phyloP scores from a whole-genome alignment of 1,284 basidiomycete genomes.

The Melanopsichium pennsylvanicum region DNA sequence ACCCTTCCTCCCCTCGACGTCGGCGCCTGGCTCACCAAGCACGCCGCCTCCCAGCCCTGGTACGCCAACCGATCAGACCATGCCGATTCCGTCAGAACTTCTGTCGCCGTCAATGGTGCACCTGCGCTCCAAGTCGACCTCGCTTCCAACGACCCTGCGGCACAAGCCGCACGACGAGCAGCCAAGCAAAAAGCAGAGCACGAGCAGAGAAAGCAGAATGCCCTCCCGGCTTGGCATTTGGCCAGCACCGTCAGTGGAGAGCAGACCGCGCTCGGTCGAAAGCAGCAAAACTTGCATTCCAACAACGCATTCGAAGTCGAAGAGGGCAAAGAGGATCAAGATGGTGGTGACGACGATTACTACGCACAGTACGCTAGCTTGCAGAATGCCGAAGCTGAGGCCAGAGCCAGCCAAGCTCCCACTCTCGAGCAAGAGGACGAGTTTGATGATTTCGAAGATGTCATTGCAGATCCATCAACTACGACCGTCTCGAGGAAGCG shows the following conservation, averaged over 20 bases:
- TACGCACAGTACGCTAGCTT: constrained; percentile 60
- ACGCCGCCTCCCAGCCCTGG: constrained; percentile 56
- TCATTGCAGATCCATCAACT: constrained; percentile 10
- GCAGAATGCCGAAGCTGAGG: constrained; percentile 44
- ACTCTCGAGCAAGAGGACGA: constrained; percentile 40
- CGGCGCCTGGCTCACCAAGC: constrained; percentile 64
- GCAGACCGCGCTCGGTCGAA: constrained; percentile 79
- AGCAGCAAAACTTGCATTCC: constrained; percentile 36
- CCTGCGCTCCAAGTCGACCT: constrained; percentile 59
- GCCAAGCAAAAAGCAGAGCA: constrained; percentile 57
- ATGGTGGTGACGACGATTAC: constrained; percentile 58
- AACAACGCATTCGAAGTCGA: constrained; percentile 28
- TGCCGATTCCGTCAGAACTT: constrained; percentile 15
- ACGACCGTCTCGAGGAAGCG: constrained; percentile 17
- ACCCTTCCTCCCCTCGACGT: constrained; percentile 75
- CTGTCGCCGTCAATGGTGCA: constrained; percentile 31
- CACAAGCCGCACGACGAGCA: constrained; percentile 68
- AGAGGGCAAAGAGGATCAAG: constrained; percentile 36
- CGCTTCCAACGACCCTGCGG: constrained; percentile 51
- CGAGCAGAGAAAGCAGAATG: constrained; percentile 77
- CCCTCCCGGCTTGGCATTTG: constrained; percentile 89
- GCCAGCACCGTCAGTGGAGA: constrained; percentile 93
- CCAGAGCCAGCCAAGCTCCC: constrained; percentile 28
- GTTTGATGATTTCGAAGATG: constrained; percentile 42
- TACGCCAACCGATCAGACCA: constrained; percentile 18